Percentiles rank a stretch among this genome's conserved stretches.
These are phyloP conservation scores for Geotrichum restrictum DNA, from an alignment of 1,139 yeast species.

Conservation along the genomic window DNA sequence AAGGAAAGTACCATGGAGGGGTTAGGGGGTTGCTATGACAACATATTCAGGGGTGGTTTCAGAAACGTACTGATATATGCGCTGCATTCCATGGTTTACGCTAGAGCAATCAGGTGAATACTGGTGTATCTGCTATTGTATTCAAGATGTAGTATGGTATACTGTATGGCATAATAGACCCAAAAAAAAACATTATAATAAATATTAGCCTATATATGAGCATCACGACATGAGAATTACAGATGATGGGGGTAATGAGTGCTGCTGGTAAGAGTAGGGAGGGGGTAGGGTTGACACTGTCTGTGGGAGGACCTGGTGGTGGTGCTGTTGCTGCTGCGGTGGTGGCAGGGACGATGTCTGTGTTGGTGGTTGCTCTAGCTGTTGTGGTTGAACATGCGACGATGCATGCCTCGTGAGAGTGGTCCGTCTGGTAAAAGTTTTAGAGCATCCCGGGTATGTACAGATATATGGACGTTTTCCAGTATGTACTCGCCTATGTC, in stretches of 20 bases:
- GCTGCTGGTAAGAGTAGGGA: conserved; percentile 46
- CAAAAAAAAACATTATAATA: background rate
- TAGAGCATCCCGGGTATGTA: conserved; percentile 8
- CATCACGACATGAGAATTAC: conserved; percentile 5
- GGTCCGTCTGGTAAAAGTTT: background rate
- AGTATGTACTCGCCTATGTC: conserved; percentile 42
- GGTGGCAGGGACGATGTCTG: background rate
- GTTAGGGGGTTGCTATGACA: conserved; percentile 7
- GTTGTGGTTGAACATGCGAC: background rate
- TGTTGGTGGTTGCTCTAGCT: background rate
- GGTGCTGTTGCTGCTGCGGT: no score
- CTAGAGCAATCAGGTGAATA: no score
- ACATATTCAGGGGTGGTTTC: conserved; percentile 12
- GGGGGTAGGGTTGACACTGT: conserved; percentile 69
- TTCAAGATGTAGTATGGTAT: no score
- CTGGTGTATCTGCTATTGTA: no score
- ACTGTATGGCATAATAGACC: background rate
- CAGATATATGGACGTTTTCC: conserved; percentile 59
- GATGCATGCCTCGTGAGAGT: conserved; percentile 4
- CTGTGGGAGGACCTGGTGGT: conserved; percentile 60
- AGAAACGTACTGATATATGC: no score
- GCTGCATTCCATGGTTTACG: background rate
- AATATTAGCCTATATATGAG: background rate
- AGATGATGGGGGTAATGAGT: background rate
- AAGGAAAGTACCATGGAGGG: background rate